Evolutionary conservation across 106 monocot genomes (phyloP).

Genomic region (Platanthera guangdongensis): DNA sequence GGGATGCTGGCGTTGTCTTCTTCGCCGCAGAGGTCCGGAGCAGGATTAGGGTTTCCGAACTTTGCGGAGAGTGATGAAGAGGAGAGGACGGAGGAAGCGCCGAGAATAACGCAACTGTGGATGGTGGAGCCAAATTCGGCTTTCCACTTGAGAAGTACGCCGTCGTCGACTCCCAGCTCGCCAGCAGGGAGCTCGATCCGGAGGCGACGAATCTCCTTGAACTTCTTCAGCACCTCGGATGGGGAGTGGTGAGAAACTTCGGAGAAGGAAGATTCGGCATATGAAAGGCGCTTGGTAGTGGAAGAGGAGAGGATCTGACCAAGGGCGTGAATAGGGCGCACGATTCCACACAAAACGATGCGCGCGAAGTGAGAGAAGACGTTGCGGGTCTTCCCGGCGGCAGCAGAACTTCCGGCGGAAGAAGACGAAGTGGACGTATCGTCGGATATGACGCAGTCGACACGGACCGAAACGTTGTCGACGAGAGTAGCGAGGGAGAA

Average conservation of each 20-base stretch:
- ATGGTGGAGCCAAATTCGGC: constrained; percentile 65
- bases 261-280: constrained; percentile 5
- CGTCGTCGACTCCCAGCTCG: constrained; percentile 46
- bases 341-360: constrained; percentile 36
- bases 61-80: not conserved
- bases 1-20: constrained; percentile 40
- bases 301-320: constrained; percentile 31
- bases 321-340: constrained; percentile 34
- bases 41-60: not conserved
- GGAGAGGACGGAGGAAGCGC: constrained; percentile 30
- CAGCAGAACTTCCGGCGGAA: constrained; percentile 10
- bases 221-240: constrained; percentile 48
- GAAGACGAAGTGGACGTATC: constrained; percentile 29
- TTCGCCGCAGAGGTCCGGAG: not conserved
- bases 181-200: constrained; percentile 52
- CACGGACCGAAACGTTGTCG: constrained; percentile 62
- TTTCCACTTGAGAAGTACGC: constrained; percentile 58
- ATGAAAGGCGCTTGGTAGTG: not conserved
- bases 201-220: constrained; percentile 35
- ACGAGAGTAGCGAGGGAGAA: constrained; percentile 45
- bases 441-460: constrained; percentile 84
- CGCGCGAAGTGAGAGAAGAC: constrained; percentile 35
- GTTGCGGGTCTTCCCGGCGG: constrained; percentile 16
- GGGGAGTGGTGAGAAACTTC: constrained; percentile 63
- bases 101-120: constrained; percentile 54